These are phyloP conservation scores for Ambrosia hybrid DNA, from an alignment of 140 eudicot genomes.

Conservation along the genomic window DNA sequence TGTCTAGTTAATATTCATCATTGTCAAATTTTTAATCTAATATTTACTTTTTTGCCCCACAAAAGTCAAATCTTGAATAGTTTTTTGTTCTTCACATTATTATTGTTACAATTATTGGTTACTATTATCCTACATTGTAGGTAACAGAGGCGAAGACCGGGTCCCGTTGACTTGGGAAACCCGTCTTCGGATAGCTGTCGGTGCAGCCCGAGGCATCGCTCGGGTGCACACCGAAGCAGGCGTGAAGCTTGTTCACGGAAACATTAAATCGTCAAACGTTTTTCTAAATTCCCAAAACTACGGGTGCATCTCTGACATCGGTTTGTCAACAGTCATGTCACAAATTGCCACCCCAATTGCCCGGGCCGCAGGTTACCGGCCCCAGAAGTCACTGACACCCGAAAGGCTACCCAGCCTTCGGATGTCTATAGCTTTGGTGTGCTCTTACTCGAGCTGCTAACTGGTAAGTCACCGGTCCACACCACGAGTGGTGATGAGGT, in stretches of 20 bases:
- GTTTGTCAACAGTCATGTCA: constrained; percentile 78
- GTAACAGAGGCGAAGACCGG: constrained; percentile 73
- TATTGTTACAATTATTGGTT: background rate
- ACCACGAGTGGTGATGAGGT: constrained; percentile 84
- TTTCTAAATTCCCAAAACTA: constrained; percentile 60
- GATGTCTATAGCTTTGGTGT: constrained; percentile 95
- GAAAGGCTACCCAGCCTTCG: constrained; percentile 70
- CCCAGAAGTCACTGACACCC: constrained; percentile 85
- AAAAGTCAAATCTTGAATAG: constrained; percentile 18
- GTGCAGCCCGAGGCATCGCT: constrained; percentile 90
- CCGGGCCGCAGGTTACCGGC: constrained; percentile 96
- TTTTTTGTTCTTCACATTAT: background rate
- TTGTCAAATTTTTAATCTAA: constrained; percentile 8
- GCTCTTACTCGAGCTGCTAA: constrained; percentile 75
- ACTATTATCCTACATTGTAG: constrained; percentile 37
- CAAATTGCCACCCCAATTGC: constrained; percentile 75
- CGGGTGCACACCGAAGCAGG: constrained; percentile 57
- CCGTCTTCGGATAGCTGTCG: constrained; percentile 71
- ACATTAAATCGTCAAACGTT: constrained; percentile 83
- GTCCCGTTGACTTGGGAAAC: constrained; percentile 79
- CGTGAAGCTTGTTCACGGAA: constrained; percentile 86
- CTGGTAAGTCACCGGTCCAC: constrained; percentile 86
- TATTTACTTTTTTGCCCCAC: background rate
- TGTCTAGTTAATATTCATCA: constrained; percentile 16
- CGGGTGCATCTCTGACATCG: constrained; percentile 79